Evolutionary conservation across 2,329 filamentous ascomycete genomes (phyloP), one percentile per base, ranked within the genome.

Genomic region (Paramyrothecium sp.): DNA sequence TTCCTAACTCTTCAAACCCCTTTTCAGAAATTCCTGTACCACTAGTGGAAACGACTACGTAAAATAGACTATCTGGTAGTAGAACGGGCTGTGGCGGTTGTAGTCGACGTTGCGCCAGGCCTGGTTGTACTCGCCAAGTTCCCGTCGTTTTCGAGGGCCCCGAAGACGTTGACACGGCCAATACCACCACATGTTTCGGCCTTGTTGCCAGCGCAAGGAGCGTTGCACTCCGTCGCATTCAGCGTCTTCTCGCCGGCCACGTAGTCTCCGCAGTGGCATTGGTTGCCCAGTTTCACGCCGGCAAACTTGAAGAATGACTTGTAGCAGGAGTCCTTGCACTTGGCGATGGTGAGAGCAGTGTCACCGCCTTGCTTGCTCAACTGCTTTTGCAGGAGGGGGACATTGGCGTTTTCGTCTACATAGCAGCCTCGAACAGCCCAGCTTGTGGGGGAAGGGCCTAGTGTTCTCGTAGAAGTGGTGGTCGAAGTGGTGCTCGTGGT

Each of bases 201-300:
- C 10, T 61, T 52, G 56, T 75, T 61, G 23, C 72, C 74, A n/a
- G 61, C 65, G 62, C 74, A 76, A 12, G 66, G 61, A 55, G 63
- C 64, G 48, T 71, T 68, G 60, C 72, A 75, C 22, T 66, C 56
- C 10, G 56, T 60, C 53, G 38, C 54, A 50, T 65, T 59, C 22
- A 22, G 22, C 19, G 61, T 48, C 59, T 51, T 56, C 51, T 61
- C 61, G 60, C 61, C 60, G 50, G 38, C 58, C 8, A 65, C 57
- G 50, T 69, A 68, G 47, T 68, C 68, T 53, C 73, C 69, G 64
- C 77, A 80, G 61, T 74, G 76, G 60, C 75, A 77, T 61, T 77
- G 69, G 52, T 68, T 64, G n/a, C 65, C 71, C 58, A 64, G 69
- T 57, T 73, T 69, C 8, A 75, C 61, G 48, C 75, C 77, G 34